Base-by-base conservation (phyloP, 441 rosid genomes). In the Erodium texanum region DNA sequence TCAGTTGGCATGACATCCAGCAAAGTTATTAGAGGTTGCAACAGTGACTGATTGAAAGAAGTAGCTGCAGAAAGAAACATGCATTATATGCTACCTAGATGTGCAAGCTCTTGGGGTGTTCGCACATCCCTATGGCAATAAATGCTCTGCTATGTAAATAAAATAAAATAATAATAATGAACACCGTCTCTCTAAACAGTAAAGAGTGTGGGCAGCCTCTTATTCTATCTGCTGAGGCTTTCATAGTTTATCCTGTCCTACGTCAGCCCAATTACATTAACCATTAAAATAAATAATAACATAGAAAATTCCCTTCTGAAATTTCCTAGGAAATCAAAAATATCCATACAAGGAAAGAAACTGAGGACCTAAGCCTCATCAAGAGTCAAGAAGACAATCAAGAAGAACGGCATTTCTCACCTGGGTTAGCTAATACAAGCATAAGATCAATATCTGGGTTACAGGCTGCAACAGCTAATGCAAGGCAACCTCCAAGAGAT, bases 401-500 rank as follows among this genome's bases (percentile, higher is more conserved):
- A 62, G 48, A 27, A 19, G 24, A 15, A 58, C 2, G 50, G 58
- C 52, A 56, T 5, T 38, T 68, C 58, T 77, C 65, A 93, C 97
- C 97, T 81, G 97, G 91, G 82, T 88, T 93, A 23, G 91, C 82
- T 81, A 93, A 77, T 74, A 93, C 80, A 62, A 93, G 79, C 24
- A 79, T 72, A 66, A 90, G 89, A 82, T 91, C 96, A 58, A 82
- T 64, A 3, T 80, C 72, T 50, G 95, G 89, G 72, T 83, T 89
- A 64, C 82, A 82, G 66, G 91, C 89, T 16, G 97, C 95, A 72
- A 89, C 87, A 27, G 89, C 80, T 36, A 93, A 78, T 8, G 95
- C 97, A 29, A 93, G 82, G 83, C 96, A 91, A 69, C 88, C 97
- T 74, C 97, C 96, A 23, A 88, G 73, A 73, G 96, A 89, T 73